Evolutionary conservation across 495 filamentous ascomycete genomes (phyloP).

Genomic region (Aspergillus leporis): DNA sequence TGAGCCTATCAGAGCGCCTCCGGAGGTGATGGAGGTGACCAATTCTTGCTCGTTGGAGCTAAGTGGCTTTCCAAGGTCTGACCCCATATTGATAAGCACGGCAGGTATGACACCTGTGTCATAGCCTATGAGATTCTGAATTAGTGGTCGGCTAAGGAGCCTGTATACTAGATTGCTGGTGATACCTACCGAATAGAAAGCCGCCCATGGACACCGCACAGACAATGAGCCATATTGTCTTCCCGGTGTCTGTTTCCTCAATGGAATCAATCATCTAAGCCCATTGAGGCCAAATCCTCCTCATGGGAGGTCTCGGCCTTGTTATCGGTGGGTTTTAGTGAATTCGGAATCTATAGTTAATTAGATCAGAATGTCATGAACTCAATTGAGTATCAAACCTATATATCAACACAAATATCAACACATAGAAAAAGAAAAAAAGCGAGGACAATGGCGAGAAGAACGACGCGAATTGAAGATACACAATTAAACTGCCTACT

Average conservation of each 20-base stretch:
- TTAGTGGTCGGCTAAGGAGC: background rate
- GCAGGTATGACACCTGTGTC: slow-evolving; percentile 53
- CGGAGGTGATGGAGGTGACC: slow-evolving; percentile 50
- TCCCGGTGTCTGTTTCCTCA: slow-evolving; percentile 7
- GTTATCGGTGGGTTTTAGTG: background rate
- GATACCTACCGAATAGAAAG: slow-evolving; percentile 32
- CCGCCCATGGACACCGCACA: slow-evolving; percentile 39
- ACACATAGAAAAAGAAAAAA: background rate
- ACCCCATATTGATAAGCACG: slow-evolving; percentile 44
- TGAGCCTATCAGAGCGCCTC: slow-evolving; percentile 52
- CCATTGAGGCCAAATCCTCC: background rate
- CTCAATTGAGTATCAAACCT: slow-evolving; percentile 2
- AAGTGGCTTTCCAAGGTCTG: slow-evolving; percentile 31
- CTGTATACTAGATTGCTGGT: background rate
- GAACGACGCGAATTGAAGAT: background rate
- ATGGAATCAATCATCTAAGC: slow-evolving; percentile 16
- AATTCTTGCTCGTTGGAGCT: slow-evolving; percentile 43
- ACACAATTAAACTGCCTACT: background rate
- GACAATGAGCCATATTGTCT: slow-evolving; percentile 32
- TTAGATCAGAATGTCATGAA: background rate
- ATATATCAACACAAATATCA: background rate
- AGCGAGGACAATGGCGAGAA: background rate
- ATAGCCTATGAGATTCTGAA: slow-evolving; percentile 24
- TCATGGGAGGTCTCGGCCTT: slow-evolving; percentile 7
- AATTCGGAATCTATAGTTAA: slow-evolving; percentile 2